A percentile compares a stretch with the other conserved stretches of the same genome.
Conservation (phyloP, 768 basidiomycete species). For the Leccinum obscurum region DNA sequence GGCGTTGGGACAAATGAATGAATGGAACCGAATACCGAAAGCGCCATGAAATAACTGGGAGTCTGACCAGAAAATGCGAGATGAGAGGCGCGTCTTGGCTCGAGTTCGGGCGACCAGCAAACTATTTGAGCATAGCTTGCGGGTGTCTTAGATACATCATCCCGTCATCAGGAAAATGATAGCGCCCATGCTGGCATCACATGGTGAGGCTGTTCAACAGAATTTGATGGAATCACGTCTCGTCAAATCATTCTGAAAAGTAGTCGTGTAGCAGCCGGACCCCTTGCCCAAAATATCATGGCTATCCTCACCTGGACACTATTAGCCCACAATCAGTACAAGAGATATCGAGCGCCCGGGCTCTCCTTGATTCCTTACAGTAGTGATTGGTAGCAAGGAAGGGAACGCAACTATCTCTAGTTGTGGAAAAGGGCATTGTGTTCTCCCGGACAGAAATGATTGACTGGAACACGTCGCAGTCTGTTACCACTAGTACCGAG, state of each 20-base stretch:
- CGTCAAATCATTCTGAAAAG: neutral
- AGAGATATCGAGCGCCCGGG: too few species aligned
- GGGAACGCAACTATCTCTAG: neutral
- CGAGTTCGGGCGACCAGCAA: too few species aligned
- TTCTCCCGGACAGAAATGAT: neutral
- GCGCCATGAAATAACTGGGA: constrained; percentile 4
- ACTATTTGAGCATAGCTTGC: neutral
- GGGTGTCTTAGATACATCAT: neutral
- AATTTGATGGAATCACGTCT: neutral
- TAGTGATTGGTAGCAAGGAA: neutral
- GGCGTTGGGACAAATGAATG: neutral
- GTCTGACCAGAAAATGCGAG: constrained; percentile 15
- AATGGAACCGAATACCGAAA: neutral
- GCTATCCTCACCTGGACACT: neutral
- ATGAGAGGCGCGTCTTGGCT: neutral
- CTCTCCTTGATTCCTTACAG: neutral
- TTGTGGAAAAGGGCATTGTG: neutral
- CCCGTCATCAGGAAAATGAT: neutral
- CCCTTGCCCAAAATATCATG: too few species aligned
- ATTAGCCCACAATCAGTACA: neutral
- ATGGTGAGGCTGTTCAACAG: neutral
- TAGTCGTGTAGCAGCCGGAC: neutral
- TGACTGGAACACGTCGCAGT: neutral
- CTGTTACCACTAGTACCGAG: too few species aligned
- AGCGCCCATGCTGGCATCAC: neutral